These are phyloP conservation scores for Endothia cerciana DNA, from an alignment of 2,329 filamentous ascomycete genomes.

Conservation along the genomic window DNA sequence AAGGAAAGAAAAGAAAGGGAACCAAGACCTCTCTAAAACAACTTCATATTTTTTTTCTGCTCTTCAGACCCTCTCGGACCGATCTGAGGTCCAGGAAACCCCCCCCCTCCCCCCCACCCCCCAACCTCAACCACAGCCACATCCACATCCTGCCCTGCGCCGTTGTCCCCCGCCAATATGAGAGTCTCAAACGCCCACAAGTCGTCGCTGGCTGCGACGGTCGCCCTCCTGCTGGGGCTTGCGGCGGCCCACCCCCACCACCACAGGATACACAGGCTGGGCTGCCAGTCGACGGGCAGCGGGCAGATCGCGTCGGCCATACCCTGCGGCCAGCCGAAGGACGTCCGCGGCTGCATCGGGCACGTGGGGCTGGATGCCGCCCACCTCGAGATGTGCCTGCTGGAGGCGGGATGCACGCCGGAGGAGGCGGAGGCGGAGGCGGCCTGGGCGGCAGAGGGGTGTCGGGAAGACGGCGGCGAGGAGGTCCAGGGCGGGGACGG, in stretches of 20 bases:
- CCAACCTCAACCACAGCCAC: neutral
- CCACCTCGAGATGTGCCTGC: conserved; percentile 2
- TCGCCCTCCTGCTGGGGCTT: neutral
- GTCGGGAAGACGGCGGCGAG: neutral
- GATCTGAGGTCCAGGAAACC: too few relatives aligned
- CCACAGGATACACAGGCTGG: neutral
- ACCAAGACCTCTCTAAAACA: too few relatives aligned
- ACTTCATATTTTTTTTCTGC: too few relatives aligned
- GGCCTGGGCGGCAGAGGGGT: conserved; percentile 5
- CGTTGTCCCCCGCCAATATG: too few relatives aligned
- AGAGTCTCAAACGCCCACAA: neutral
- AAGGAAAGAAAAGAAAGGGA: too few relatives aligned
- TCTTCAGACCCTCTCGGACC: too few relatives aligned
- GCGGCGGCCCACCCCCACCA: conserved; percentile 14
- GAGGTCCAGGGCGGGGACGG: neutral
- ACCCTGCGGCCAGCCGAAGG: conserved; percentile 3
- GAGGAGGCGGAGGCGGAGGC: conserved; percentile 10
- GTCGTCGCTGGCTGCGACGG: neutral
- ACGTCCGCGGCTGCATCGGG: conserved; percentile 8
- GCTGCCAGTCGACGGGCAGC: neutral
- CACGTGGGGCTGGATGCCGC: neutral
- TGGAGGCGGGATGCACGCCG: conserved; percentile 8
- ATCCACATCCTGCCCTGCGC: too few relatives aligned
- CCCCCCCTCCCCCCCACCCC: neutral
- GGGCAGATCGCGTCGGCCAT: neutral